Evolutionary conservation across 805 yeast genomes (phyloP), one percentile per base, ranked within the genome.

Genomic region (Yarrowia divulgata): DNA sequence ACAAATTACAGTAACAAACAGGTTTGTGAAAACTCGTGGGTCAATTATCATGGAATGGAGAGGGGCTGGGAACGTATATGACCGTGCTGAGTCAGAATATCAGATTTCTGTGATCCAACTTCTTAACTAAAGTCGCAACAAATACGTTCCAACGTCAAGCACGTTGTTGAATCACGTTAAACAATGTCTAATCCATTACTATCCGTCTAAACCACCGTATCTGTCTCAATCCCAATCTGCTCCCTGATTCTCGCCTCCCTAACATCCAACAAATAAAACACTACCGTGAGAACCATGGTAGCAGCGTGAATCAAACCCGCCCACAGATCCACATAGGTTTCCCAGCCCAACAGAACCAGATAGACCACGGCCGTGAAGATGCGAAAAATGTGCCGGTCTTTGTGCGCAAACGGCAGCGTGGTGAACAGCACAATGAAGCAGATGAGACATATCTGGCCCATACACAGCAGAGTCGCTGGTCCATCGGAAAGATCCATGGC

Each of bases 401-500:
- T 57, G 12, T 29, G 63, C 1, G 63, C 63, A 57, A 57, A 57
- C 9, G 63, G 63, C n/a, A 57, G 39, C 18, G 63, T 57, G 6
- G 63, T 57, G 14, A 57, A 57, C 3, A 57, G 63, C 48, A 57
- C 63, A 29, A 57, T 57, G 39, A 57, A 57, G 8, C 63, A 57
- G 5, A 57, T 12, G n/a, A 57, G 63, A 29, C 63, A 40, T 6
- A 57, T 40, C 48, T 57, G 63, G n/a, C 63, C 63, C 48, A 57
- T 16, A 10, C 63, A 57, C 63, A 57, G 9, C 9, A 57, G 9
- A 4, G 63, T 29, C 0, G 63, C 63, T 10, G 63, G 63, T 16
- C 63, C 63, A 8, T 57, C 63, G 7, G 19, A 8, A 10, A 57
- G 12, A 9, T 57, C 63, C 63, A 57, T 57, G 37, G 63, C 63